These are phyloP conservation scores for Plectosphaerella cucumerina DNA, from an alignment of 2,329 filamentous ascomycete genomes.

Conservation along the genomic window DNA sequence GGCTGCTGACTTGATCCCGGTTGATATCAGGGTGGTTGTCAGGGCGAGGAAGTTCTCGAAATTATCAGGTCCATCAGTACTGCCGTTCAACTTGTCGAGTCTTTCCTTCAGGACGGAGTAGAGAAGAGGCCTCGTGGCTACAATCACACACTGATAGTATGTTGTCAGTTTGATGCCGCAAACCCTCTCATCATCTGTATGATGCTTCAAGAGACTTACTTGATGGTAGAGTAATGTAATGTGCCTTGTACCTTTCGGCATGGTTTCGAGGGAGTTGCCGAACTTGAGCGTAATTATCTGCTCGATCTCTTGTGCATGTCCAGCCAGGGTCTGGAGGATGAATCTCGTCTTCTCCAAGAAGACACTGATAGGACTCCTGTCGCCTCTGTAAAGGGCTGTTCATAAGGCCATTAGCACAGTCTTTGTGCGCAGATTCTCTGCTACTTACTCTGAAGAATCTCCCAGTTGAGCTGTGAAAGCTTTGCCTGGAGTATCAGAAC, in stretches of 20 bases:
- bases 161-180: neutral
- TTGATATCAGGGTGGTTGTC: slow-evolving; percentile 29
- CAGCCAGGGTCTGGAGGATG: neutral
- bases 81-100: slow-evolving; percentile 1
- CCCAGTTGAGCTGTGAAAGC: slow-evolving; percentile 27
- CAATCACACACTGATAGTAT: slow-evolving; percentile 14
- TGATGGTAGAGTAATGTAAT: slow-evolving; percentile 20
- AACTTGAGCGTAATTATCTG: neutral
- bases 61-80: slow-evolving; percentile 20
- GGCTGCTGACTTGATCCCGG: slow-evolving; percentile 34
- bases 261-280: neutral
- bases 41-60: slow-evolving; percentile 17
- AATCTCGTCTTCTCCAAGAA: slow-evolving; percentile 19
- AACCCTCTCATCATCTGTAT: accelerated
- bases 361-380: slow-evolving; percentile 20
- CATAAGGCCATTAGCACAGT: neutral
- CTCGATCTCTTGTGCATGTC: neutral
- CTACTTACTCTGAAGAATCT: slow-evolving; percentile 28
- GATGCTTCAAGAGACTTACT: slow-evolving; percentile 15
- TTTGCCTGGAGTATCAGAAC: slow-evolving; percentile 29
- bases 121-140: slow-evolving; percentile 2
- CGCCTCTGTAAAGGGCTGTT: slow-evolving; percentile 28
- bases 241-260: neutral
- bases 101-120: slow-evolving; percentile 1
- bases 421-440: neutral